Base-by-base conservation (phyloP, 2,329 filamentous ascomycete species). In the Hymenoscyphus infarciens region DNA sequence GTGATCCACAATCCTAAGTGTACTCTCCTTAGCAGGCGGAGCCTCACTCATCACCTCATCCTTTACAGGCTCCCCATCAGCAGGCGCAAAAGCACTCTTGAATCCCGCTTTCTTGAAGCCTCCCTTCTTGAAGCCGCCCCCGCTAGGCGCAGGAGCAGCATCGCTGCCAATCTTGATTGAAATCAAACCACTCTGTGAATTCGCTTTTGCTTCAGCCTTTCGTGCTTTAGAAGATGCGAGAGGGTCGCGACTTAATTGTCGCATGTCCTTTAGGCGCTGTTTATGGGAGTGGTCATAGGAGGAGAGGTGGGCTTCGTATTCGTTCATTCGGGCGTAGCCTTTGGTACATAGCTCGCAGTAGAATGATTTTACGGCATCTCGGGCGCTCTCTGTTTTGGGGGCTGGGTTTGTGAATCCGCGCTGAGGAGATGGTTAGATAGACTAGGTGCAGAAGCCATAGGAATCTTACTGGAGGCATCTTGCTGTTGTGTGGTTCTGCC, bases 201-300 rank as follows among this genome's bases (percentile, higher is more conserved):
- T 86, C 57, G 87, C 86, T 73, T 88, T 89, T 59, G 87, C 87
- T 73, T 91, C 87, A 38, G 86, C 85, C 70, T 85, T 86, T n/a
- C 87, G 81, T 1, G 88, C 86, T 68, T 86, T 85, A 25, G 82
- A 83, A 15, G 81, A 83, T 27, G 86, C 87, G 60, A 82, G 83
- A 1, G 89, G 87, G 68, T 92, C 88, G 68, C 88, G 86, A 35
- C 89, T 87, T 81, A 93, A 88, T 71, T 90, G 87, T 77, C 92
- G 92, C 90, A 94, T 92, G 71, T 95, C 90, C 76, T 91, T 91
- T 63, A 93, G 84, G 57, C 91, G 89, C 79, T 96, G 92, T 75
- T 92, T 93, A 77, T 99, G 95, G 70, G 91, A 90, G 77, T 99
- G 95, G 74, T 98, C 95, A 77, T 98, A 98, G 71, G 90, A 95